Conservation (phyloP, 1,284 basidiomycete genomes). For the Microbotryum saponariae region DNA sequence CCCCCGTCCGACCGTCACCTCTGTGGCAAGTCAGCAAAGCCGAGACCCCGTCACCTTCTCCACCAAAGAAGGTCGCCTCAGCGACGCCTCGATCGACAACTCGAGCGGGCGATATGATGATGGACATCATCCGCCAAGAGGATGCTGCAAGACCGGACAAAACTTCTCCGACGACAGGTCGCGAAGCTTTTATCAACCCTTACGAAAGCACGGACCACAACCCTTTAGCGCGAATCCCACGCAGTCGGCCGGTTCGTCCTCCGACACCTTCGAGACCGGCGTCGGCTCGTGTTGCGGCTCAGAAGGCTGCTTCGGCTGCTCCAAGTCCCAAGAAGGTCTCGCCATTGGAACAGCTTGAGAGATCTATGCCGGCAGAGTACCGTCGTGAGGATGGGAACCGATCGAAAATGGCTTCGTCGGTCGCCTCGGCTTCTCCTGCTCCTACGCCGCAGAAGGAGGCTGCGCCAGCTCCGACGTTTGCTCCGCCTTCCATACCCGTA, state of each 20-base stretch:
- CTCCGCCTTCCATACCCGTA: too few species aligned
- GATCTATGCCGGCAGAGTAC: constrained; percentile 23
- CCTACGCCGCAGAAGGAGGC: too few species aligned
- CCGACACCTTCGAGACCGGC: neutral
- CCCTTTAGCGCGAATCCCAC: constrained; percentile 9
- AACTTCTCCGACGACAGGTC: neutral
- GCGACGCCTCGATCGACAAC: neutral
- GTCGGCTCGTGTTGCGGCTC: neutral
- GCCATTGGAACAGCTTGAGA: constrained; percentile 20
- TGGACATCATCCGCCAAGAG: constrained; percentile 22
- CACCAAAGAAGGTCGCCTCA: constrained; percentile 3
- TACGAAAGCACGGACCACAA: constrained; percentile 19
- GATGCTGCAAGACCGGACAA: constrained; percentile 1
- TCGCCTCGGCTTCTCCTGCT: neutral
- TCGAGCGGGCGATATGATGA: constrained; percentile 27
- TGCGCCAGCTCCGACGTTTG: too few species aligned
- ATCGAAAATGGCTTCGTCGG: neutral
- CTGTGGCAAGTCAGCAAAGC: constrained; percentile 30
- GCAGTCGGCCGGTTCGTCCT: constrained; percentile 5
- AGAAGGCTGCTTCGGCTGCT: constrained; percentile 1
- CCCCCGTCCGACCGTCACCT: constrained; percentile 22
- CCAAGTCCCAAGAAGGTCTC: constrained; percentile 9
- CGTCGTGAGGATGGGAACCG: constrained; percentile 6
- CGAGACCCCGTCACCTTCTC: constrained; percentile 10
- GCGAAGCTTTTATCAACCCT: constrained; percentile 24